Base-by-base conservation (phyloP, 352 stramenopile species). In the Phytophthora pinifolia region DNA sequence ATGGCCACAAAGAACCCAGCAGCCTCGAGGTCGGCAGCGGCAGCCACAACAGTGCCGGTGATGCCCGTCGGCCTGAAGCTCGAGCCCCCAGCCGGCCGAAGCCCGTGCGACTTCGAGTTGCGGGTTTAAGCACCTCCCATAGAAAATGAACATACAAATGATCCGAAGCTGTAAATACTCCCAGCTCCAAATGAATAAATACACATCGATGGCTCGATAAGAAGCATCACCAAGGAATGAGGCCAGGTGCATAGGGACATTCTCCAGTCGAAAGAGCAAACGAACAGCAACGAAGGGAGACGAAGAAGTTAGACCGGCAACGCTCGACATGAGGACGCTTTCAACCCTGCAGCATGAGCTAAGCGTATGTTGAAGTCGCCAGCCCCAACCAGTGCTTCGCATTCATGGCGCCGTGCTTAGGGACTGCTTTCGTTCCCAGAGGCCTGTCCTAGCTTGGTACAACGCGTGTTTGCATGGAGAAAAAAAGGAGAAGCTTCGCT, bases 121-220 rank as follows among this genome's bases (percentile, higher is more conserved):
- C 47, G 54, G 32, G 48, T 71, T 30, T 62, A 63, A 70, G 45
- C 8, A 31, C 46, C 48, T 30, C 56, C 18, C 30, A 58, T 15
- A 38, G 1, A 1, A 25, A 1, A 25, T 25, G 20, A 25, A 44
- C 22, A 66, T 48, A 57, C 29, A 13, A 35, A 48, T 13, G 25
- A 9, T 55, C 43, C 32, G 53, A 62, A 70, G 61, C 50, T 65
- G 55, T 65, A 69, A 65, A 61, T 69, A 69, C 32, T 18, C 38
- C 42, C 37, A 56, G 43, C 49, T 49, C 17, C 35, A 53, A 54
- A 12, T 35, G 34, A 61, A 67, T 61, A 56, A 43, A 59, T 34
- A 14, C 46, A 59, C 20, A 3, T 3, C 59, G 57, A 25, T 25
- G 1, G 20, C 20, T 4, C 3, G 20, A 25, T 3, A 25, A 25